A percentile compares a stretch with the other conserved stretches of the same genome.
These are phyloP conservation scores for Agastache rugosa DNA, from an alignment of 257 asterid genomes.

Conservation along the genomic window DNA sequence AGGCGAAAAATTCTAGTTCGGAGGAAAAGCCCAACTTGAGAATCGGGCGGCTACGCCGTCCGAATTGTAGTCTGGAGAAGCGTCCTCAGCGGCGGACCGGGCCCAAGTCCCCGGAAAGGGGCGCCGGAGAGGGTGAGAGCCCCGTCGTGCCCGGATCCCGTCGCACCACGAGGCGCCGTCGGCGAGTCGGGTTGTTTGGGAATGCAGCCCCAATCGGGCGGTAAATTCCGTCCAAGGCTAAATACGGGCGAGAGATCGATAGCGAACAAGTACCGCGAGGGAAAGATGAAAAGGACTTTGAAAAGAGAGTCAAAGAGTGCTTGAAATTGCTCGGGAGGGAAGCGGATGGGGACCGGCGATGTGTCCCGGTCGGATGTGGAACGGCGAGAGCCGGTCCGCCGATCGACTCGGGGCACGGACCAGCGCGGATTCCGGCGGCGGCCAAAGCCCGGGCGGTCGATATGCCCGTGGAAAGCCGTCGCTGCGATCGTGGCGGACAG, in stretches of 20 bases:
- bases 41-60: conserved; percentile 45
- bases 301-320: conserved; percentile 14
- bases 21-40: conserved; percentile 60
- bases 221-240: conserved; percentile 5
- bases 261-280: too few relatives aligned
- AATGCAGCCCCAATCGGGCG: too few relatives aligned
- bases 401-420: too few relatives aligned
- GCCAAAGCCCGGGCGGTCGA: conserved; percentile 11
- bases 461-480: neutral
- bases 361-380: conserved; percentile 61
- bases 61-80: conserved; percentile 19
- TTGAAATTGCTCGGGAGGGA: conserved; percentile 50
- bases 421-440: conserved; percentile 14
- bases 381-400: conserved; percentile 44
- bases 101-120: neutral
- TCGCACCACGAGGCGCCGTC: too few relatives aligned
- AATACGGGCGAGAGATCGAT: neutral
- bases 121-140: too few relatives aligned
- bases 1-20: too few relatives aligned
- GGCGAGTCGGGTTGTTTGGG: too few relatives aligned
- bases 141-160: too few relatives aligned
- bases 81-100: conserved; percentile 9
- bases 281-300: too few relatives aligned
- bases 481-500: neutral
- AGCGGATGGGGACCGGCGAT: conserved; percentile 69